Evolutionary conservation across 2,329 filamentous ascomycete genomes (phyloP), one percentile per base, ranked within the genome.

Genomic region (Arthroderma sp.): DNA sequence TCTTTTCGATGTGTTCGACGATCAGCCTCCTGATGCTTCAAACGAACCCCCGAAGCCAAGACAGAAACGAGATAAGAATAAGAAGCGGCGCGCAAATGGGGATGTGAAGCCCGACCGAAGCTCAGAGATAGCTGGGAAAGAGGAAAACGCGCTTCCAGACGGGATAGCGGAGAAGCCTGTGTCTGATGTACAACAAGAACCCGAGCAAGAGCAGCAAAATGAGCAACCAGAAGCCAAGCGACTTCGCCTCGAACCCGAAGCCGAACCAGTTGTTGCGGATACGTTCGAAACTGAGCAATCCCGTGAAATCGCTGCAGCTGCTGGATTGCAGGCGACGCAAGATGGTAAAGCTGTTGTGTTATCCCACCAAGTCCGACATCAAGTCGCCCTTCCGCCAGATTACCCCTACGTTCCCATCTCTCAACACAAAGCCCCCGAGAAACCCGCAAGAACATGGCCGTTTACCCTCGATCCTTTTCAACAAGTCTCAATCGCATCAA

Each of bases 401-500:
- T 94, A 94, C 69, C 83, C 88, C 61, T 95, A 94, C 60, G 74
- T 94, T 11, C 89, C 89, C n/a, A 85, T 98, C 43, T 93, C 87
- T 22, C 76, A 94, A 65, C 91, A 98, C 72, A 87, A 87, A 63
- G 72, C 86, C n/a, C 87, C 89, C 7, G 83, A 81, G 46, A 79
- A 84, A 51, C 91, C 91, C 1, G 91, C 91, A 15, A 77, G 85
- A 51, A 78, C 73, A 31, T 98, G 83, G 73, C 77, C 80, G 6
- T 98, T 98, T 69, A 85, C 85, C 46, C 80, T 98, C 48, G 91
- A 98, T 71, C 91, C 91, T 42, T 98, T 98, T 73, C 91, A 98
- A 67, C 85, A 89, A 58, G 76, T 96, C 42, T 87, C 91, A 0
- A 87, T 98, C 49, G 81, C 86, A 5, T 95, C 89, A 1, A 98